These are phyloP conservation scores for Ustilago crameri DNA, from an alignment of 1,284 basidiomycete species.

Conservation along the genomic window DNA sequence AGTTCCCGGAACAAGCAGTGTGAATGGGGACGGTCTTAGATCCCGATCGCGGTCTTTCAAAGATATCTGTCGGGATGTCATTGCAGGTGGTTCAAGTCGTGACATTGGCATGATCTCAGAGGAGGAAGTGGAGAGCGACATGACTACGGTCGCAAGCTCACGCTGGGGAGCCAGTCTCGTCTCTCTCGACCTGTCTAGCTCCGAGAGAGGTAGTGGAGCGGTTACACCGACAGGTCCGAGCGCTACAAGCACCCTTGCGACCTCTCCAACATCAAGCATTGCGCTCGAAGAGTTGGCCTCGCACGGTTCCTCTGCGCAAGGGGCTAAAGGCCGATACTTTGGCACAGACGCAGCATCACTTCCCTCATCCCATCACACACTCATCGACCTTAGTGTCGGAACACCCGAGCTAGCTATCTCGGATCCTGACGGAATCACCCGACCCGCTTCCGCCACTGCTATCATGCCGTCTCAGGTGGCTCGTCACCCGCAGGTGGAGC, in stretches of 20 bases:
- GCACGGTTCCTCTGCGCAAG: background rate
- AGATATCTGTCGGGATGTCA: constrained; percentile 38
- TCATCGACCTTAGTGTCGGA: constrained; percentile 34
- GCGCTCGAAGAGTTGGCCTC: constrained; percentile 30
- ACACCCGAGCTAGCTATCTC: constrained; percentile 32
- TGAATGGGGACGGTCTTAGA: constrained; percentile 25
- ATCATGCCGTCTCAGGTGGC: constrained; percentile 38
- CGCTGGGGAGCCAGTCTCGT: constrained; percentile 27
- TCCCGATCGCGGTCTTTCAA: constrained; percentile 43
- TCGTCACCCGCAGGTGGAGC: constrained; percentile 46
- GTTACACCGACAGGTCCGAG: constrained; percentile 31
- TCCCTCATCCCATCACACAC: constrained; percentile 19
- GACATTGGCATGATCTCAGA: constrained; percentile 30
- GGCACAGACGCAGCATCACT: constrained; percentile 9
- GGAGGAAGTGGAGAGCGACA: constrained; percentile 25
- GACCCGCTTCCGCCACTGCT: constrained; percentile 37
- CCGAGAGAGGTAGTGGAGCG: constrained; percentile 28
- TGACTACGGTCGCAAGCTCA: constrained; percentile 23
- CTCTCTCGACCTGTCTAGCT: constrained; percentile 25
- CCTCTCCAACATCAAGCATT: constrained; percentile 9
- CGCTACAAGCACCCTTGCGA: background rate
- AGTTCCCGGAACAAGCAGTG: constrained; percentile 16
- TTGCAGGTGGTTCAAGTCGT: constrained; percentile 13
- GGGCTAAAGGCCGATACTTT: constrained; percentile 35
- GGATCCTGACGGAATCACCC: constrained; percentile 33